Evolutionary conservation across 2,329 filamentous ascomycete species (phyloP), one percentile per base, ranked within the genome.

Genomic region (Verticillium albo-atrum): DNA sequence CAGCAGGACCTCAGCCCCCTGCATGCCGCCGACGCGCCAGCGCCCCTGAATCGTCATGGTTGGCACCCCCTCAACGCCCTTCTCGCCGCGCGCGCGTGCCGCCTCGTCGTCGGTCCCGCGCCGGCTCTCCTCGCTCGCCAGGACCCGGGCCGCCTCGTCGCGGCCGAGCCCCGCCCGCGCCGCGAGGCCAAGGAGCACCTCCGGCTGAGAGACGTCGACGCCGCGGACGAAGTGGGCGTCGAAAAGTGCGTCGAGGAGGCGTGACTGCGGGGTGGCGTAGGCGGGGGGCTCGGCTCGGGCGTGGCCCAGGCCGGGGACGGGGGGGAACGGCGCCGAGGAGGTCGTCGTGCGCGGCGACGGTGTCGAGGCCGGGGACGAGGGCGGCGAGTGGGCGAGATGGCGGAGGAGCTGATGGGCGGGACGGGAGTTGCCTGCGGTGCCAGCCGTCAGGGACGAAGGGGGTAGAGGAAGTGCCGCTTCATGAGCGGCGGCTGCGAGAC

Each of bases 11-110:
- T 79, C 79, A 3, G 83, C 78, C 61, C 88, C 84, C 76, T 93
- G 89, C 58, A 87, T 89, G 1, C 91, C 91, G 9, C 87, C 86
- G 20, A 94, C 78, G 63, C 87, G 82, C 72, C 85, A 92, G 67
- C 78, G 77, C 1, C 81, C 84, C 68, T 92, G 88, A 56, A 94
- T 81, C 2, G 86, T 86, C 67, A 91, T 91, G 65, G 89, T 87
- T 17, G 90, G 90, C 65, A 93, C 89, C 0, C 89, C 90, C 59
- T 78, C 79, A 57, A 93, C 63, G 42, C 42, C 42, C 20, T 10
- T 50, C 12, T 65, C 62, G 50, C 68, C 67, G 3, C 73, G 71
- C 7, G 54, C 62, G 51, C 67, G 58, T 1, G 70, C 71, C 59
- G 73, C 68, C 7, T 65, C 65, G 60, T 77, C 72, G 15, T 76